Evolutionary conservation across 495 filamentous ascomycete species (phyloP), one percentile per base, ranked within the genome.

Genomic region (Tuber borchii): DNA sequence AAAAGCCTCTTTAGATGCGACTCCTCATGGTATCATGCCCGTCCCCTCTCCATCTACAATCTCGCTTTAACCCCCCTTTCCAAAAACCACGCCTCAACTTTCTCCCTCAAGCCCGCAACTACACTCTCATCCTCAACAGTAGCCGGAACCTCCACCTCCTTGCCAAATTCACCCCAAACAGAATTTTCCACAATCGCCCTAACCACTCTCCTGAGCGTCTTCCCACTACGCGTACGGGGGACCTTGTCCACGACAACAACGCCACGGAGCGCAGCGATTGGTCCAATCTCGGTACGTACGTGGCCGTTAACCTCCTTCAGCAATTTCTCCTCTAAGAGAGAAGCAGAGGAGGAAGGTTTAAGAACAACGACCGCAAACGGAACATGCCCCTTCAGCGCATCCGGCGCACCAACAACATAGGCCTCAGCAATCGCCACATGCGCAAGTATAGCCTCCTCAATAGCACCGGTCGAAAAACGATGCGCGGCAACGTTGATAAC

Each of bases 401-500:
- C 94, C 0, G 95, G 95, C 73, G 97, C 91, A 37, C 91, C 90
- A 22, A 97, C 89, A 0, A 97, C 92, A 79, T 91, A 93, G 44
- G 90, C 91, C 86, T 97, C 94, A 22, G 89, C 90, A 43, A 97
- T 88, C 7, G 83, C 83, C 0, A 91, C 91, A 82, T 97, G 93
- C 4, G 90, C 90, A 6, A 93, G 89, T 77, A 97, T 92, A 46
- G 91, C 93, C 85, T 97, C 93, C 85, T 97, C 94, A 82, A 97
- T 95, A 37, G 90, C 86, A 44, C 92, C 94, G 3, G 94, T 97
- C 80, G 90, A 93, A 77, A 97, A 93, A 6, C 94, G 89, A 85
- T 97, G 94, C 3, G 94, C 94, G 42, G 94, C 94, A 1, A 97
- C 94, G 81, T 97, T 97, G 83, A 97, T 96, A 75, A 97, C 91